These are phyloP conservation scores for Harringtonia lauricola DNA, from an alignment of 2,329 filamentous ascomycete genomes.

Conservation along the genomic window DNA sequence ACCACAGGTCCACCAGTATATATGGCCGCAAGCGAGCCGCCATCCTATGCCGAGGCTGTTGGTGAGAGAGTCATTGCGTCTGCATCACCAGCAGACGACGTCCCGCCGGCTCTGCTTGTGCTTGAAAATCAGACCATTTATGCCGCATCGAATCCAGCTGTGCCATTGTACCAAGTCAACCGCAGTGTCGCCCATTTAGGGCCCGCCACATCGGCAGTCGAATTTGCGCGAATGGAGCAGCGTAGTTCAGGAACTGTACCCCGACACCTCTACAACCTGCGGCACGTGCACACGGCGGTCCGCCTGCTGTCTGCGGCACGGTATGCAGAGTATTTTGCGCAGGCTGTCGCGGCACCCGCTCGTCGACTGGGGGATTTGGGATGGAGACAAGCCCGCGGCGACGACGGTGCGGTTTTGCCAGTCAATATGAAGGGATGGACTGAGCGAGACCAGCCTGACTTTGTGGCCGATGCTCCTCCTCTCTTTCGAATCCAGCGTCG, in stretches of 20 bases:
- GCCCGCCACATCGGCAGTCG: neutral
- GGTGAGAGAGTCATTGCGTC: no score
- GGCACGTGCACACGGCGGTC: neutral
- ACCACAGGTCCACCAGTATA: no score
- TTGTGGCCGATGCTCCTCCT: neutral
- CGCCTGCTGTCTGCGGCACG: neutral
- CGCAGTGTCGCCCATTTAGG: neutral
- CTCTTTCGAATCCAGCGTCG: neutral
- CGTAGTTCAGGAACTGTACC: neutral
- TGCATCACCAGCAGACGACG: no score
- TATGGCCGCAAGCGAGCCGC: no score
- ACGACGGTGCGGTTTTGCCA: neutral
- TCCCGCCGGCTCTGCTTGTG: neutral
- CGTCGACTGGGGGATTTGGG: neutral
- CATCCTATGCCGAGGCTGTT: no score
- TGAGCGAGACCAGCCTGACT: neutral
- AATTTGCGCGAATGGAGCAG: neutral
- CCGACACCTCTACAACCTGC: neutral
- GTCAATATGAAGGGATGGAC: neutral
- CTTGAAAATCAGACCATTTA: neutral
- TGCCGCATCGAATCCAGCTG: neutral
- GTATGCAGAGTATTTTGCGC: neutral
- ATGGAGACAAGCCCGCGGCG: neutral
- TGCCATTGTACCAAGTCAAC: neutral
- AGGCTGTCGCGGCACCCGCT: neutral